phyloP scores from a whole-genome alignment of 352 stramenopile species.

The Phytophthora cactorum region DNA sequence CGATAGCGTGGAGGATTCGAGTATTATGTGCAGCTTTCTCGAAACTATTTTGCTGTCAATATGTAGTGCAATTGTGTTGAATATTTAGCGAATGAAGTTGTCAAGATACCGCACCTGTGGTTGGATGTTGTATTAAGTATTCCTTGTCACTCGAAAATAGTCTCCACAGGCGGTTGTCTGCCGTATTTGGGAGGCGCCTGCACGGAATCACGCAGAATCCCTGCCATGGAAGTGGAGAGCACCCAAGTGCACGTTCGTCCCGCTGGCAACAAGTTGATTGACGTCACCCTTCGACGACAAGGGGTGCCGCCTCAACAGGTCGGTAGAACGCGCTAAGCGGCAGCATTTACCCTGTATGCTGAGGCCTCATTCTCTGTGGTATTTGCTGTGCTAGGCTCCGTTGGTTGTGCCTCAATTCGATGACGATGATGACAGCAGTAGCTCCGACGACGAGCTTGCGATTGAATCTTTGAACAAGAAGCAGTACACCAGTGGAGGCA shows the following conservation, averaged over 20 bases:
- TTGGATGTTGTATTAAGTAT: neutral
- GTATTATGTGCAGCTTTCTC: neutral
- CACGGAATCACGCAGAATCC: slow-evolving; percentile 5
- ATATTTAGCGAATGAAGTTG: slow-evolving; percentile 35
- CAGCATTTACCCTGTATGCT: neutral
- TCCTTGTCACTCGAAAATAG: slow-evolving; percentile 23
- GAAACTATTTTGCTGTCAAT: slow-evolving; percentile 7
- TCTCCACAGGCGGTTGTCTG: slow-evolving; percentile 11
- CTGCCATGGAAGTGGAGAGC: slow-evolving; percentile 59
- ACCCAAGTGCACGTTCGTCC: slow-evolving; percentile 44
- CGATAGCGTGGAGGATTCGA: slow-evolving; percentile 19
- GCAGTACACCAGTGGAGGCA: neutral
- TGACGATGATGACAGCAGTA: slow-evolving; percentile 66
- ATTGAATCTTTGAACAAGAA: slow-evolving; percentile 11
- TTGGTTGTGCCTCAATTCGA: slow-evolving; percentile 74
- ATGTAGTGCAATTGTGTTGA: slow-evolving; percentile 27
- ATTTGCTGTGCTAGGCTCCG: slow-evolving; percentile 32
- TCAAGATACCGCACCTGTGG: slow-evolving; percentile 13
- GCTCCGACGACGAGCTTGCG: slow-evolving; percentile 39
- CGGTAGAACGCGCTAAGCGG: neutral
- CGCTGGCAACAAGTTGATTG: slow-evolving; percentile 62
- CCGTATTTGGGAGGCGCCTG: slow-evolving; percentile 12
- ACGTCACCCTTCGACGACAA: slow-evolving; percentile 52
- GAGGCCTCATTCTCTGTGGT: neutral
- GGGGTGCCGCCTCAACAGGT: slow-evolving; percentile 20